Percentiles rank a stretch among this genome's conserved stretches.
Conservation (phyloP, 495 filamentous ascomycete species). For the Annulohypoxylon maeteangense region DNA sequence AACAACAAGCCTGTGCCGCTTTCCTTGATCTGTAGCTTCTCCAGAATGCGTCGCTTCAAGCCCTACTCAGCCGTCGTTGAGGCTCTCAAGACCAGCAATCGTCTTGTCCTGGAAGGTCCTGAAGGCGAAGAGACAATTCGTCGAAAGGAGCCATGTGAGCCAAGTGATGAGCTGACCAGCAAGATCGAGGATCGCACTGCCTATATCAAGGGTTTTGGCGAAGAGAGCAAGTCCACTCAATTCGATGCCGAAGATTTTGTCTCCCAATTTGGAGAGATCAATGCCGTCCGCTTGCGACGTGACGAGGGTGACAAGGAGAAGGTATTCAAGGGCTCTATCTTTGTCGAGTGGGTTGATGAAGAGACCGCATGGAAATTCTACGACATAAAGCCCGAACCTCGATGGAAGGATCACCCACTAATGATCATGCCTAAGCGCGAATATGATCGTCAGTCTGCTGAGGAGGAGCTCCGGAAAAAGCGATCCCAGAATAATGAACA, state of each 20-base stretch:
- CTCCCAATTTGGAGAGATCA: constrained; percentile 78
- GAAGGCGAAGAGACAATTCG: constrained; percentile 63
- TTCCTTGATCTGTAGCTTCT: constrained; percentile 80
- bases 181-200: constrained; percentile 52
- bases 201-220: constrained; percentile 86
- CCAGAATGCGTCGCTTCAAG: constrained; percentile 93
- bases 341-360: constrained; percentile 85
- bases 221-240: constrained; percentile 80
- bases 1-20: constrained; percentile 83
- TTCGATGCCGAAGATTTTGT: constrained; percentile 95
- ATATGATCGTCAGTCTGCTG: constrained; percentile 80
- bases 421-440: constrained; percentile 84
- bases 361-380: constrained; percentile 82
- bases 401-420: constrained; percentile 78
- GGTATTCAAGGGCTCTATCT: constrained; percentile 91
- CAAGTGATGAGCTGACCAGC: constrained; percentile 37
- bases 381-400: constrained; percentile 79
- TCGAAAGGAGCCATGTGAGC: constrained; percentile 75
- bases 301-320: constrained; percentile 58
- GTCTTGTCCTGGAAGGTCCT: constrained; percentile 73
- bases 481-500: constrained; percentile 61
- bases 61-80: constrained; percentile 81
- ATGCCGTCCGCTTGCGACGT: constrained; percentile 89
- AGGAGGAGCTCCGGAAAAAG: constrained; percentile 73
- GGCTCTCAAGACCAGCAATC: constrained; percentile 77